Conservation (phyloP, 2,329 filamentous ascomycete species). For the Trichoderma afroharzianum region DNA sequence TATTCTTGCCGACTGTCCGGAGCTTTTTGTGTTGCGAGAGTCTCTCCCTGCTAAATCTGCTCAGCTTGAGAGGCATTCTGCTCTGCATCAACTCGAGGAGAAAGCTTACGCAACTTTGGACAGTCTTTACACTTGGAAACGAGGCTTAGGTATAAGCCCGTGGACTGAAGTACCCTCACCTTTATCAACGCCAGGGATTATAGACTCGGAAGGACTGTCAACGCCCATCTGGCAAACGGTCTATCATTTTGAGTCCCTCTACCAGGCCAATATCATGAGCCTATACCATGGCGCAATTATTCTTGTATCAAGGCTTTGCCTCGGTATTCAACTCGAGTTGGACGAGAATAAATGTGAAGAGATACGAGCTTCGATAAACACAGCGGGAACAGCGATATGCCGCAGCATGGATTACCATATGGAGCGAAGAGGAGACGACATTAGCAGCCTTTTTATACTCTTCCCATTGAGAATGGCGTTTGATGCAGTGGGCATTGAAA, state of each 20-base stretch:
- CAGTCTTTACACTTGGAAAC: not conserved
- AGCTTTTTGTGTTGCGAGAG: not conserved
- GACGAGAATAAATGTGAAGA: not conserved
- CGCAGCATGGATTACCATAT: not conserved
- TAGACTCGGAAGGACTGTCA: not conserved
- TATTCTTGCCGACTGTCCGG: not conserved
- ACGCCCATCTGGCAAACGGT: not conserved
- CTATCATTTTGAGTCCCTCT: not conserved
- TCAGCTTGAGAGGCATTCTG: not conserved
- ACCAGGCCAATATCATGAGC: not conserved
- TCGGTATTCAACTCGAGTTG: not conserved
- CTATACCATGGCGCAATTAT: not conserved
- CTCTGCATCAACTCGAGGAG: not conserved
- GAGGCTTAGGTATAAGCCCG: accelerated
- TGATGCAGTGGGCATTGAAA: not conserved
- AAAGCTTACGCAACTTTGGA: not conserved
- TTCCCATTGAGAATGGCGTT: not conserved
- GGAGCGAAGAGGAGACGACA: not conserved
- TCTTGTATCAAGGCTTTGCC: not conserved
- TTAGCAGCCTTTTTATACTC: not conserved
- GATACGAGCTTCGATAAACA: not conserved
- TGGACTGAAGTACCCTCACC: not conserved
- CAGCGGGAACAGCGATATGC: not conserved
- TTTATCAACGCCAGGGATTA: not conserved
- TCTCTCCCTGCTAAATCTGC: not conserved